Evolutionary conservation across 1,139 yeast species (phyloP), one percentile per base, ranked within the genome.

Genomic region (Ashbya aceris): DNA sequence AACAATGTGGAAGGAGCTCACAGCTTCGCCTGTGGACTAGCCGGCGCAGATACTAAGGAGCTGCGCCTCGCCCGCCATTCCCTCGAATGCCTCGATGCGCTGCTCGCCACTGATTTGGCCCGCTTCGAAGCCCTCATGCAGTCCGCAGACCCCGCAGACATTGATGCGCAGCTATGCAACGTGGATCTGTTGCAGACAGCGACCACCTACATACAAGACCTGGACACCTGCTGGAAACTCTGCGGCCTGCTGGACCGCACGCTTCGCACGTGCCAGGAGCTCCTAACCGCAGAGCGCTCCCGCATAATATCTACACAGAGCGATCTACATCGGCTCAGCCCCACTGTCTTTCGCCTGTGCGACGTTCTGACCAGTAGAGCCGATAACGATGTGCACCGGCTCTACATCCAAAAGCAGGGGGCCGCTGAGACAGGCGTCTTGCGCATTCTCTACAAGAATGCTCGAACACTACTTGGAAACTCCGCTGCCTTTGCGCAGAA

Each of bases 301-400:
- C 43, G 40, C 13, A 42, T 52, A 4, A 30, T 47, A 2, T 33
- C 45, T 11, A 40, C 41, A 37, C 34, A 37, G 27, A 41, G 26
- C 13, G 47, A 45, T 27, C 5, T 12, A 8, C 50, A 51, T 28
- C 47, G 49, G 33, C 42, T 56, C 26, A 57, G 62, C 40, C 48
- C 41, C 2, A 40, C 46, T 1, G 60, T 54, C 8, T 58, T 56
- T 46, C 56, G 51, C 35, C 49, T 54, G 17, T 55, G 61, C 40
- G 58, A 54, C 33, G 45, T 56, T 14, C 42, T 50, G 38, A 36
- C 55, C 7, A 45, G 45, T 28, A 45, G 55, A 2, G 46, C 61
- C 1, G 61, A 56, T 32, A 56, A 56, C 37, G 62, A 58, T 42
- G 39, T 54, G 12, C 37, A 44, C 11, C 47, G 62, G 40, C 47